Percentiles rank a stretch among this genome's conserved stretches.
Evolutionary conservation across 2,329 filamentous ascomycete species (phyloP).

Genomic region (Hirsutella minnesotensis): DNA sequence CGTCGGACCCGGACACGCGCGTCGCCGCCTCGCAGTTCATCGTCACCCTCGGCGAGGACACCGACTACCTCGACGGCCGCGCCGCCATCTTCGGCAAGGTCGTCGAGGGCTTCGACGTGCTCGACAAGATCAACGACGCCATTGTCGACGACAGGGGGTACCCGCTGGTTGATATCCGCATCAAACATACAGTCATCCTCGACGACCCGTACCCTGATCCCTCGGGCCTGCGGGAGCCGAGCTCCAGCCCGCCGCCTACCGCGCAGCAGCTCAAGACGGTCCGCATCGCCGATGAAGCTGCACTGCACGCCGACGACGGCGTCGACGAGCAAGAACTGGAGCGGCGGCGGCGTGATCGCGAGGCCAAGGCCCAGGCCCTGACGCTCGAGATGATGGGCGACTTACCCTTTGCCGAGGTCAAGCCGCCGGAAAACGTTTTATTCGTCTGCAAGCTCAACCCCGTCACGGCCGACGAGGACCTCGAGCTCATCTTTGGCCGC

Average conservation of each 20-base stretch:
- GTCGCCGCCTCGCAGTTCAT: constrained; percentile 88
- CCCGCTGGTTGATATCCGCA: constrained; percentile 86
- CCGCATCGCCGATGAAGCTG: constrained; percentile 80
- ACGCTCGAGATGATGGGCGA: constrained; percentile 98
- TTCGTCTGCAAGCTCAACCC: constrained; percentile 99
- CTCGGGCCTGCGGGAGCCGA: constrained; percentile 60
- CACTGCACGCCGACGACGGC: constrained; percentile 59
- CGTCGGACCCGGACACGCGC: constrained; percentile 66
- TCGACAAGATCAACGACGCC: constrained; percentile 86
- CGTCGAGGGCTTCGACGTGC: constrained; percentile 85
- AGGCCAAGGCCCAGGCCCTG: constrained; percentile 85
- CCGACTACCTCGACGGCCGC: constrained; percentile 84
- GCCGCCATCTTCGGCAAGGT: constrained; percentile 93
- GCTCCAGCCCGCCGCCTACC: constrained; percentile 67
- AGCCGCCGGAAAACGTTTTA: constrained; percentile 90
- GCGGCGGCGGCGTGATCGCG: constrained; percentile 69
- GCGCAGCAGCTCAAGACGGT: constrained; percentile 83
- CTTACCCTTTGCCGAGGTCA: constrained; percentile 92
- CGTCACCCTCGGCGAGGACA: constrained; percentile 77
- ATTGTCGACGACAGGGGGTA: constrained; percentile 79
- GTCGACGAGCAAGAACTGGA: constrained; percentile 70
- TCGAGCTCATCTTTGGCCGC: constrained; percentile 91
- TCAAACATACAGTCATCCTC: constrained; percentile 82
- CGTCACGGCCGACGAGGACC: constrained; percentile 85
- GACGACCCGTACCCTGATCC: constrained; percentile 91